Percentiles rank a stretch among this genome's conserved stretches.
Evolutionary conservation across 2,329 filamentous ascomycete genomes (phyloP).

Genomic region (Blastomyces emzantsi): DNA sequence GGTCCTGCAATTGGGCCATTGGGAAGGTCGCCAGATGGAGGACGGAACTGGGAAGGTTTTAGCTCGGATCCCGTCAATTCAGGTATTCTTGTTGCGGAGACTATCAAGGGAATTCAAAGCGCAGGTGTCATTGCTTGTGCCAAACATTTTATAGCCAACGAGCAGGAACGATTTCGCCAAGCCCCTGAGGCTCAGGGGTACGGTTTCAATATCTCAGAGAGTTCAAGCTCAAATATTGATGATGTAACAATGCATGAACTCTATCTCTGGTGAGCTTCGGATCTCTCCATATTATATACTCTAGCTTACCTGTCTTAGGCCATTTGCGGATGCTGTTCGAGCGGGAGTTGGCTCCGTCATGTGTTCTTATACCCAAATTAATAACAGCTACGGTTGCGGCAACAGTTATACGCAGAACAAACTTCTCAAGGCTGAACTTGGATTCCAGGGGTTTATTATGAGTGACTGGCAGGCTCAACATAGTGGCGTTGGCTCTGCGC

Average conservation of each 20-base stretch:
- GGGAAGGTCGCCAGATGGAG: constrained; percentile 58
- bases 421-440: constrained; percentile 60
- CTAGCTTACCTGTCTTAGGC: constrained; percentile 32
- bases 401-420: constrained; percentile 53
- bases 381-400: constrained; percentile 59
- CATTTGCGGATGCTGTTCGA: constrained; percentile 59
- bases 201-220: constrained; percentile 55
- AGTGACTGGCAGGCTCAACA: constrained; percentile 72
- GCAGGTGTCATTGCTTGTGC: constrained; percentile 74
- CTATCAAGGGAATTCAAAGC: constrained; percentile 70
- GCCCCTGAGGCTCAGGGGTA: constrained; percentile 48
- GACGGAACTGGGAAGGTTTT: constrained; percentile 59
- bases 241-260: constrained; percentile 56
- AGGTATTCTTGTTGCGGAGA: constrained; percentile 61
- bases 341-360: constrained; percentile 58
- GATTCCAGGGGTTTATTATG: constrained; percentile 64
- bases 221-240: constrained; percentile 52
- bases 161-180: constrained; percentile 66
- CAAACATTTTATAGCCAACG: constrained; percentile 67
- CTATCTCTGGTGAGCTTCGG: constrained; percentile 45
- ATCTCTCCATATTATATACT: not conserved
- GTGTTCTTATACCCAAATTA: constrained; percentile 66
- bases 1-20: constrained; percentile 70
- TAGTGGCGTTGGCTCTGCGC: constrained; percentile 55
- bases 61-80: constrained; percentile 68